phyloP scores from a whole-genome alignment of 768 basidiomycete species.

The Rhizopogon salebrosus region DNA sequence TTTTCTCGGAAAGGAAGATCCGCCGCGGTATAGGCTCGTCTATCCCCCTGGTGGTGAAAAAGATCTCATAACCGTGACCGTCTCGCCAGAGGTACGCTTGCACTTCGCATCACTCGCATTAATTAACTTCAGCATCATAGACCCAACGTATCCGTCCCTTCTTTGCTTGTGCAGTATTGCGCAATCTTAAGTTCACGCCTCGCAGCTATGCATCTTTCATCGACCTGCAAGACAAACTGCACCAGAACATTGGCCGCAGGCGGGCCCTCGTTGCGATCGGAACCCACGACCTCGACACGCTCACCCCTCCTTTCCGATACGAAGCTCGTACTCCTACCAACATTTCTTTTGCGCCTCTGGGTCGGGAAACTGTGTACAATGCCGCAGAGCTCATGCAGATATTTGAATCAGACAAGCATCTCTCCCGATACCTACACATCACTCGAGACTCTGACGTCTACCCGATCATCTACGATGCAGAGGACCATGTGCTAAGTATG shows the following conservation, averaged over 20 bases:
- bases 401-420: slow-evolving; percentile 96
- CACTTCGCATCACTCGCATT: not conserved
- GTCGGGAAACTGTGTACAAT: slow-evolving; percentile 72
- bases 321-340: slow-evolving; percentile 76
- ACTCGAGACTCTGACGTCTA: slow-evolving; percentile 94
- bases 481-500: slow-evolving; percentile 88
- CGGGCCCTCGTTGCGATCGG: slow-evolving; percentile 93
- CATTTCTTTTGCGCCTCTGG: slow-evolving; percentile 89
- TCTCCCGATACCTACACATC: slow-evolving; percentile 84
- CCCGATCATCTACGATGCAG: slow-evolving; percentile 92
- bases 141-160: slow-evolving; percentile 80
- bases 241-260: slow-evolving; percentile 90
- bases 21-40: slow-evolving; percentile 72
- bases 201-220: slow-evolving; percentile 95
- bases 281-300: slow-evolving; percentile 92
- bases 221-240: slow-evolving; percentile 98
- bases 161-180: slow-evolving; percentile 87
- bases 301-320: slow-evolving; percentile 84
- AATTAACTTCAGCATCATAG: slow-evolving; percentile 31
- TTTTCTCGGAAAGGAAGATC: slow-evolving; percentile 66
- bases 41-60: slow-evolving; percentile 66
- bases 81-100: slow-evolving; percentile 64
- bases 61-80: slow-evolving; percentile 58
- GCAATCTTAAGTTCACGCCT: slow-evolving; percentile 84
- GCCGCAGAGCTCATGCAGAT: slow-evolving; percentile 90